Evolutionary conservation across 768 basidiomycete genomes (phyloP), one percentile per base, ranked within the genome.

Genomic region (Kwoniella sp.): DNA sequence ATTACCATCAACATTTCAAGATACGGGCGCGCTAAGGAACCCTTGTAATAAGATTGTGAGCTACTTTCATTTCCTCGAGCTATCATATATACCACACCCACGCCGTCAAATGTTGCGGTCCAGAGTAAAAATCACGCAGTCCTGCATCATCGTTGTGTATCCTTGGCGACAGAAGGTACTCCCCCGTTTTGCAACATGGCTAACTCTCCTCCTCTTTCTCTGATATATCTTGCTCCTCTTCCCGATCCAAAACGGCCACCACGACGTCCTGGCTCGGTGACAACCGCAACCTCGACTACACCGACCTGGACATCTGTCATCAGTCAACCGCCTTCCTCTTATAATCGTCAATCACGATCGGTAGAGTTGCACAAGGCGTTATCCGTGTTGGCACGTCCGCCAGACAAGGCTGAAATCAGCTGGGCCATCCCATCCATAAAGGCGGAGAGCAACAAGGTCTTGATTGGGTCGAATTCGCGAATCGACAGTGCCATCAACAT

Each of bases 171-270:
- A 44, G 40, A 3, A 19, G 17, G 10, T 10, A 15, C 17, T 19
- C 40, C 17, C 17, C 17, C 3, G 17, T 44, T 9, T 33, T 13
- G 33, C 33, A 19, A 44, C 40, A 58, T 58, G 57, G 24, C 48
- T 19, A 30, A 58, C 29, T 58, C 57, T 36, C 57, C 57, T 22
- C 57, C 57, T 12, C 48, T 58, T 33, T 27, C 57, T 24, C 22
- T 58, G 19, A n/a, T 49, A 7, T 49, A n/a, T 36, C 46, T 58
- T 9, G 25, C 57, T 21, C 57, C 57, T 24, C 55, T 46, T 27
- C 37, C 47, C 4, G 24, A 27, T 24, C 30, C 40, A 44, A 44
- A 44, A 44, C 40, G 15, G 10, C 13, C 24, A 9, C 25, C 21
- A 27, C 44, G 24, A 25, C 55, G 55, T 19, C 55, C 55, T 26